phyloP scores from a whole-genome alignment of 2,329 filamentous ascomycete genomes.

The Fusarium illudens region DNA sequence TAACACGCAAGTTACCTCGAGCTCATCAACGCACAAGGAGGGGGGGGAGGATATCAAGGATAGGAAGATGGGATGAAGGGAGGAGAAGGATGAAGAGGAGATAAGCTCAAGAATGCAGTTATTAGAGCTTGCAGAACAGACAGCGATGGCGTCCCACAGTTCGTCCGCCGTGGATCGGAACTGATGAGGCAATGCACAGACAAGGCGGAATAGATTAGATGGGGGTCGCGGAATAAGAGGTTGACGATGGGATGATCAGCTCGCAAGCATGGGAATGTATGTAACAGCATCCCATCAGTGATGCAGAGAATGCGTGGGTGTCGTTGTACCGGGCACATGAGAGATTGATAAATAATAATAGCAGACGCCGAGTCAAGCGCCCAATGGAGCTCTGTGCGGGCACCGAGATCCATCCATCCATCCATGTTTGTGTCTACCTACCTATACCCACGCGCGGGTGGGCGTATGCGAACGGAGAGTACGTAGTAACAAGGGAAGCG shows the following conservation, averaged over 20 bases:
- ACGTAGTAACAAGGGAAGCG: constrained; percentile 5
- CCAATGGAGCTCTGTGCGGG: neutral
- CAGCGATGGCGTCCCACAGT: neutral
- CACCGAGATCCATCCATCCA: neutral
- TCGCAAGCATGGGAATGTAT: neutral
- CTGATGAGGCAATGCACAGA: constrained; percentile 2
- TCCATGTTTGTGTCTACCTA: neutral
- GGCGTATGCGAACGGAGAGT: neutral
- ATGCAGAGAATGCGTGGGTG: constrained; percentile 1
- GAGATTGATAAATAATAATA: constrained; percentile 6
- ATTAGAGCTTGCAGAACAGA: constrained; percentile 11
- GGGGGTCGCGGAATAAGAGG: constrained; percentile 21
- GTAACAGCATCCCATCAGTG: neutral
- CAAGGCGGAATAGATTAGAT: constrained; percentile 6
- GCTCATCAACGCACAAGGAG: constrained; percentile 9
- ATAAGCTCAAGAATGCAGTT: neutral
- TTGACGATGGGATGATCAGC: constrained; percentile 16
- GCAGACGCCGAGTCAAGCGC: constrained; percentile 13
- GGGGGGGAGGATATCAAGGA: neutral
- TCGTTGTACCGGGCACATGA: constrained; percentile 3
- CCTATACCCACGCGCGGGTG: neutral
- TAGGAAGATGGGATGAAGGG: neutral
- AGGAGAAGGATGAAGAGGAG: neutral
- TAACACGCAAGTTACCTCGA: neutral
- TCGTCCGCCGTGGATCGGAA: neutral